Evolutionary conservation across 73 alveolate genomes (phyloP), one percentile per base, ranked within the genome.

Genomic region (Chromera velia): DNA sequence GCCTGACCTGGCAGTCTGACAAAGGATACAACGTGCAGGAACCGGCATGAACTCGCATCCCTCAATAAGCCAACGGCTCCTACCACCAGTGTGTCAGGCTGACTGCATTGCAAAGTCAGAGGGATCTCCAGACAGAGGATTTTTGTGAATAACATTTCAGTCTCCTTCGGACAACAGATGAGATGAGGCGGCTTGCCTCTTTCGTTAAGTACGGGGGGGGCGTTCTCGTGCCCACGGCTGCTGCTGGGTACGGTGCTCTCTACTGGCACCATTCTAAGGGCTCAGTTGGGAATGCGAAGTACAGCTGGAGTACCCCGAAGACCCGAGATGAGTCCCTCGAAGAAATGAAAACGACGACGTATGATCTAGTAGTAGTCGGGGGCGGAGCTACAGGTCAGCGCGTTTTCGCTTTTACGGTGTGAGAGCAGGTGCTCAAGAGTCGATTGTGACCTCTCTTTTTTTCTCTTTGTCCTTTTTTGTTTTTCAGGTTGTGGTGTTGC

Each of bases 401-500:
- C 4, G 4, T 13, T 7, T 40, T 4, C 4, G 55, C 4, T 40
- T 4, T 7, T 40, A 40, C 13, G 55, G n/a, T n/a, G n/a, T n/a
- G 22, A 40, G 55, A 40, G 55, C 55, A 40, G 55, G 13, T 13
- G 55, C 22, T 7, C 55, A 40, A 13, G 55, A 4, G 13, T 4
- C 55, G 22, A 40, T 40, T 4, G 55, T 13, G 4, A 4, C 13
- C 13, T 4, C 22, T 4, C 22, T 7, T 40, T 4, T 4, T 7
- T 40, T 4, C 55, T 40, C 55, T 40, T 40, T 4, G 55, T 4
- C 22, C 4, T 40, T 4, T 4, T 7, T 40, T 4, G 34, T 4
- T 40, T 4, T 40, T 4, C 55, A 40, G 55, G 55, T 4, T 93
- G 96, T 30, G 98, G 98, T 45, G 96, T 93, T n/a, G 93, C 95